A percentile compares a stretch with the other conserved stretches of the same genome.
Evolutionary conservation across 2,329 filamentous ascomycete species (phyloP).

Genomic region (Beauveria bassiana): DNA sequence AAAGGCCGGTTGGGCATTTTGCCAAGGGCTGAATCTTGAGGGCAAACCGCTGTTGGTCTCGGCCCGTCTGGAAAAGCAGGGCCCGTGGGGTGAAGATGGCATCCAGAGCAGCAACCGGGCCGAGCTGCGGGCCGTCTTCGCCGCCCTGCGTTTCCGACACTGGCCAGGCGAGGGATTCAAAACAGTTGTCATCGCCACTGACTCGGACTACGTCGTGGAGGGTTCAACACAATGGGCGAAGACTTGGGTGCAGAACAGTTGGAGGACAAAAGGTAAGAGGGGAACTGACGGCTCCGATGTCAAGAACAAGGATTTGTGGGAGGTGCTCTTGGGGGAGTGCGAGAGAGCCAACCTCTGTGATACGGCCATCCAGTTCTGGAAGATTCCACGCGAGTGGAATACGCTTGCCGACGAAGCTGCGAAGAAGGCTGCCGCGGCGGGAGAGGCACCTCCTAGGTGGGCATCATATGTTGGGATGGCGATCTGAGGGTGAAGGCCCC

Average conservation of each 20-base stretch:
- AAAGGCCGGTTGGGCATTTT: constrained; percentile 33
- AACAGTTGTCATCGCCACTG: constrained; percentile 43
- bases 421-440: constrained; percentile 21
- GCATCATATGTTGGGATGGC: not conserved
- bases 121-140: constrained; percentile 46
- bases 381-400: constrained; percentile 37
- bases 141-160: constrained; percentile 35
- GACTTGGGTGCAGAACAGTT: constrained; percentile 37
- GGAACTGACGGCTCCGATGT: constrained; percentile 23
- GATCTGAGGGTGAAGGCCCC: not conserved
- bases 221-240: constrained; percentile 36
- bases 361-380: constrained; percentile 38
- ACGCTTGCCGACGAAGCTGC: constrained; percentile 31
- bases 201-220: constrained; percentile 42
- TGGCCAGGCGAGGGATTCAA: constrained; percentile 36
- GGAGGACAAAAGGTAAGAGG: constrained; percentile 26
- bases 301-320: constrained; percentile 46
- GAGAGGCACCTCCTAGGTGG: not conserved
- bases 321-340: constrained; percentile 35
- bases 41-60: constrained; percentile 14
- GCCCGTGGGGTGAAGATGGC: constrained; percentile 30
- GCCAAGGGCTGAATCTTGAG: constrained; percentile 16
- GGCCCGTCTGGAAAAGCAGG: constrained; percentile 33
- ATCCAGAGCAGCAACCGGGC: constrained; percentile 44
- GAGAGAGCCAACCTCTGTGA: constrained; percentile 23